Conservation (phyloP, 768 basidiomycete species). For the Mrakia gelida region DNA sequence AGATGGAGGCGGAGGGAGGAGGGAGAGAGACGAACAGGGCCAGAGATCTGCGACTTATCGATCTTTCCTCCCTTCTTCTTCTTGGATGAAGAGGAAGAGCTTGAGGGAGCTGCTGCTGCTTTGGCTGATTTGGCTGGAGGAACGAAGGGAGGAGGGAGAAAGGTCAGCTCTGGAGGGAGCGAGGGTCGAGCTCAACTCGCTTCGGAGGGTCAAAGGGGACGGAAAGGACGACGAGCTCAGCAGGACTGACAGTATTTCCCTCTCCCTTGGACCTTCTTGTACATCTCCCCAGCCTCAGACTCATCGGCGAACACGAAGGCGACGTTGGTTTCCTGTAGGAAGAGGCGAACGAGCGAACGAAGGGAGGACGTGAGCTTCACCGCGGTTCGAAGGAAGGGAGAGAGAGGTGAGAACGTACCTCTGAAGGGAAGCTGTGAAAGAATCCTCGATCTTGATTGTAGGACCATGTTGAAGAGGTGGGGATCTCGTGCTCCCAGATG, state of each 20-base stretch:
- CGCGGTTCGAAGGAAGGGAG: background rate
- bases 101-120: slow-evolving; percentile 32
- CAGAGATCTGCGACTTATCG: slow-evolving; percentile 89
- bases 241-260: slow-evolving; percentile 56
- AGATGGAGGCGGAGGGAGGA: too few species aligned
- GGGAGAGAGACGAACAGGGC: slow-evolving; percentile 49
- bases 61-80: slow-evolving; percentile 66
- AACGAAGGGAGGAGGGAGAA: background rate
- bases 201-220: background rate
- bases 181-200: background rate
- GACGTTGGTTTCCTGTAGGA: slow-evolving; percentile 72
- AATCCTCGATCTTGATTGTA: slow-evolving; percentile 78
- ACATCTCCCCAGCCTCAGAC: slow-evolving; percentile 72
- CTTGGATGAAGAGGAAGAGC: slow-evolving; percentile 28
- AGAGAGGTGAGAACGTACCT: slow-evolving; percentile 58
- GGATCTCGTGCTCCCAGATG: slow-evolving; percentile 90
- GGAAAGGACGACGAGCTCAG: too few species aligned
- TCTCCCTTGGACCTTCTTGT: slow-evolving; percentile 70
- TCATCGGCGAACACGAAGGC: slow-evolving; percentile 87
- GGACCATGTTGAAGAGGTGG: slow-evolving; percentile 57
- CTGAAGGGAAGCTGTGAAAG: slow-evolving; percentile 88
- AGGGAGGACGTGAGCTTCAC: background rate
- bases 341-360: background rate
- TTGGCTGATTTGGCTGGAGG: slow-evolving; percentile 41
- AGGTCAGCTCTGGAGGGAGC: background rate